Conservation (phyloP, 1,284 basidiomycete species). For the Somion occarium region DNA sequence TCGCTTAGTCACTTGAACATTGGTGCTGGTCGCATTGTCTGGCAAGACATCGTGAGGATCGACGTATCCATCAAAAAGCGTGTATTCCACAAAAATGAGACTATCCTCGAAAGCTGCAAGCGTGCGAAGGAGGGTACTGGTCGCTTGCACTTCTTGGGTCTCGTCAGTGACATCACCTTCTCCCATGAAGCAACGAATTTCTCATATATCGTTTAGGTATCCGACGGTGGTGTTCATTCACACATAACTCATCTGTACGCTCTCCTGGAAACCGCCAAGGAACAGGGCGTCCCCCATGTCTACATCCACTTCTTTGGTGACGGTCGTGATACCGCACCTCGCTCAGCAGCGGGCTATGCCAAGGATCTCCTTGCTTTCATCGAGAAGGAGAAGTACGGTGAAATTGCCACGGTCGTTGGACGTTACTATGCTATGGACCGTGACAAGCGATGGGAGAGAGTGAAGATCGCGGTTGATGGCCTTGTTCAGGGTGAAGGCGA, state of each 20-base stretch:
- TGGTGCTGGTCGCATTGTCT: slow-evolving; percentile 87
- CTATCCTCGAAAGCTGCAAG: slow-evolving; percentile 69
- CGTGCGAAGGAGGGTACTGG: slow-evolving; percentile 78
- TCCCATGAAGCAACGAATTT: slow-evolving; percentile 5
- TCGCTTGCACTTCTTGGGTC: slow-evolving; percentile 77
- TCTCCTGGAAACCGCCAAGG: slow-evolving; percentile 84
- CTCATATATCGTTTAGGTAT: slow-evolving; percentile 45
- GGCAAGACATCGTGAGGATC: slow-evolving; percentile 93
- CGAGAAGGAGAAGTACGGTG: slow-evolving; percentile 68
- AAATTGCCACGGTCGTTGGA: slow-evolving; percentile 78
- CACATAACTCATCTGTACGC: slow-evolving; percentile 86
- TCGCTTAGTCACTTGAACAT: slow-evolving; percentile 79
- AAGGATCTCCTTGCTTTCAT: slow-evolving; percentile 76
- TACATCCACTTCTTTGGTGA: slow-evolving; percentile 92
- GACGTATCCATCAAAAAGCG: slow-evolving; percentile 86
- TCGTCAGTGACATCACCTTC: slow-evolving; percentile 45
- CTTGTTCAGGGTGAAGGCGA: slow-evolving; percentile 76
- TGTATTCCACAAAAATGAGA: slow-evolving; percentile 76
- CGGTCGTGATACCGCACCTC: slow-evolving; percentile 85
- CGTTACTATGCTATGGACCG: slow-evolving; percentile 95
- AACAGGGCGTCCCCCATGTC: slow-evolving; percentile 74
- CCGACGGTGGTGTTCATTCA: slow-evolving; percentile 93
- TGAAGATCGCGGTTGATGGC: slow-evolving; percentile 84
- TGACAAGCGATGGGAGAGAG: slow-evolving; percentile 90
- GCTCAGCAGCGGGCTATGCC: slow-evolving; percentile 69